phyloP scores from a whole-genome alignment of 2,329 filamentous ascomycete genomes.

The Nemania bipapillata region DNA sequence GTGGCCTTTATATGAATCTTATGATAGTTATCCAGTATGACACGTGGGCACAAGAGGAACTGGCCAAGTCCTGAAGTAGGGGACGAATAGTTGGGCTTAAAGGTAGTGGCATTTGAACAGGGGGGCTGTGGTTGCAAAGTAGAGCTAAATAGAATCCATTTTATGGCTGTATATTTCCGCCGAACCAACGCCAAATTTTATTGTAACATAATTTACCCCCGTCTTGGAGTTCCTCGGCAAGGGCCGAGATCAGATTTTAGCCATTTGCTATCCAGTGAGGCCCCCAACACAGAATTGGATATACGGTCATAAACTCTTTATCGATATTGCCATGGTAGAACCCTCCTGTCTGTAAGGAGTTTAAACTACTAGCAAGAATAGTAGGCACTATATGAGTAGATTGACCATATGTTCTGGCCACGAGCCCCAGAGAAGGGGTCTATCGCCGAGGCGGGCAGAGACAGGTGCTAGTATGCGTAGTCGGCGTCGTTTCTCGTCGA shows the following conservation, averaged over 20 bases:
- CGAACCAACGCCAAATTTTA: constrained; percentile 16
- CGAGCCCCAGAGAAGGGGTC: constrained; percentile 82
- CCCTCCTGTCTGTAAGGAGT: not conserved
- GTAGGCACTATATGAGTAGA: constrained; percentile 62
- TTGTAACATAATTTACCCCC: not conserved
- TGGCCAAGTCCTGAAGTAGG: too few relatives aligned
- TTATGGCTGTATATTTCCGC: not conserved
- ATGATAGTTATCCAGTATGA: not conserved
- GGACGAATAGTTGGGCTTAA: too few relatives aligned
- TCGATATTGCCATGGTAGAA: not conserved
- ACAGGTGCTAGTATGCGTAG: constrained; percentile 86
- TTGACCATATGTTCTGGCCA: constrained; percentile 90
- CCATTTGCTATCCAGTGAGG: not conserved
- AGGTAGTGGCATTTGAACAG: not conserved
- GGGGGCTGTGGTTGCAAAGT: not conserved
- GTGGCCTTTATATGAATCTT: not conserved
- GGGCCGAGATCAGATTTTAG: not conserved
- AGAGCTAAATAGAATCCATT: not conserved
- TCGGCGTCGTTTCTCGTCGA: constrained; percentile 84
- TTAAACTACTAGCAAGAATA: not conserved
- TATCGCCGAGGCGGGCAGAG: constrained; percentile 79
- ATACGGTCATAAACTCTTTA: not conserved
- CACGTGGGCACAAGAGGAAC: too few relatives aligned
- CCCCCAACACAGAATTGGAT: not conserved
- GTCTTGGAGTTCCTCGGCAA: not conserved